These are phyloP conservation scores for Gloeopeniophorella convolvens DNA, from an alignment of 768 basidiomycete species.

Conservation along the genomic window DNA sequence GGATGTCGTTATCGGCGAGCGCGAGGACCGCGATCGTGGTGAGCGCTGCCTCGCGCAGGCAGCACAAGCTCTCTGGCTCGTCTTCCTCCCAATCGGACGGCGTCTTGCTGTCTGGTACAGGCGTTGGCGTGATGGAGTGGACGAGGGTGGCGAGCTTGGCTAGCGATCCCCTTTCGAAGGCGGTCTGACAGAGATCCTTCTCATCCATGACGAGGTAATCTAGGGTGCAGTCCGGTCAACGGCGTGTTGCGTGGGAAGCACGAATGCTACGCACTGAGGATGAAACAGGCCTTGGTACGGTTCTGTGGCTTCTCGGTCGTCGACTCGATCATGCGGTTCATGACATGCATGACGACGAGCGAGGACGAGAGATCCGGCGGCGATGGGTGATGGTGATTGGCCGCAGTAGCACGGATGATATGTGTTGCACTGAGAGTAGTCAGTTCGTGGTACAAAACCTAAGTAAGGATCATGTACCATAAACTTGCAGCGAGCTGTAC, in stretches of 20 bases:
- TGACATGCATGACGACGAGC: constrained; percentile 60
- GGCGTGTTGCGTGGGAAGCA: background rate
- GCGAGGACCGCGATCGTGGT: constrained; percentile 67
- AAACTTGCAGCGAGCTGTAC: constrained; percentile 66
- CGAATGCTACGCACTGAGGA: constrained; percentile 49
- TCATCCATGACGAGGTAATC: constrained; percentile 72
- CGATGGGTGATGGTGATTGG: constrained; percentile 25
- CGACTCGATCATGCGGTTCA: constrained; percentile 52
- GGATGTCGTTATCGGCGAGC: constrained; percentile 66
- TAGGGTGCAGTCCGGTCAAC: constrained; percentile 20
- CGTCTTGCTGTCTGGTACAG: constrained; percentile 28
- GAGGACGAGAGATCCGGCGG: constrained; percentile 40
- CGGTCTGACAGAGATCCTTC: constrained; percentile 54
- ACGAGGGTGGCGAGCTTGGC: constrained; percentile 46
- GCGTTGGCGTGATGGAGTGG: constrained; percentile 44
- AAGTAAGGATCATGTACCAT: constrained; percentile 39
- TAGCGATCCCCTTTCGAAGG: constrained; percentile 65
- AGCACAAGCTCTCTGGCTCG: constrained; percentile 51
- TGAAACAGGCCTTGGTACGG: constrained; percentile 66
- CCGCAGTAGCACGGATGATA: constrained; percentile 47
- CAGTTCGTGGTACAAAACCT: background rate
- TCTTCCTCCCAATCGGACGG: constrained; percentile 57
- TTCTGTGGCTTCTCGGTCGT: constrained; percentile 36
- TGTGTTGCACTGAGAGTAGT: constrained; percentile 44
- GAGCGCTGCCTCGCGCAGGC: constrained; percentile 70